phyloP scores from a whole-genome alignment of 768 basidiomycete species.

The Mycena filopes region DNA sequence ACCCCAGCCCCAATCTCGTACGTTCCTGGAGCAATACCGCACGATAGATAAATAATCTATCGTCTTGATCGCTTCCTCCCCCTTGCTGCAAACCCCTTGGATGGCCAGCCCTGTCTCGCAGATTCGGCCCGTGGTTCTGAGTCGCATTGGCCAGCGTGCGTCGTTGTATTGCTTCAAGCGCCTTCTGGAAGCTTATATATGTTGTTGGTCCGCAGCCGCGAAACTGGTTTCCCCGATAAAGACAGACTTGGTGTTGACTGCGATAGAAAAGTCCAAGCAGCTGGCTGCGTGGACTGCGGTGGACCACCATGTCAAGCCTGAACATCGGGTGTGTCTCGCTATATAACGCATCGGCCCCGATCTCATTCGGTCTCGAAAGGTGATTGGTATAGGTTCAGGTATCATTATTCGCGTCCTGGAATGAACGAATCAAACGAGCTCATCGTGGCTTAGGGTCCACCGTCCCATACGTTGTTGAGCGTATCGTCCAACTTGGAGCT shows the following conservation, averaged over 20 bases:
- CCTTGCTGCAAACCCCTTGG: background rate
- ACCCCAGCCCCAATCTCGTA: constrained; percentile 24
- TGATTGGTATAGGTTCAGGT: constrained; percentile 92
- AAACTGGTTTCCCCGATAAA: constrained; percentile 33
- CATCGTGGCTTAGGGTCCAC: constrained; percentile 73
- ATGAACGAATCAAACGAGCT: constrained; percentile 16
- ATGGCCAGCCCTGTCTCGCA: constrained; percentile 30
- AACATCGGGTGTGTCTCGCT: constrained; percentile 75
- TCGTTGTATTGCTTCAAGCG: constrained; percentile 7
- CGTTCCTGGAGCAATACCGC: constrained; percentile 13
- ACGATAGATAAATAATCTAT: constrained; percentile 8
- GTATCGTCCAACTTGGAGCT: constrained; percentile 86
- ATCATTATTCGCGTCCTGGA: constrained; percentile 19
- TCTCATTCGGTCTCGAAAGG: constrained; percentile 50
- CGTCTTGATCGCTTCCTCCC: constrained; percentile 9
- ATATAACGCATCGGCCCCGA: constrained; percentile 9
- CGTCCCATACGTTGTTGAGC: constrained; percentile 96
- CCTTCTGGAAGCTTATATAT: background rate
- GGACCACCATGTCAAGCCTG: constrained; percentile 83
- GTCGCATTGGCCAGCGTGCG: constrained; percentile 32
- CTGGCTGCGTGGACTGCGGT: constrained; percentile 96
- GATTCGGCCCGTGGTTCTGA: constrained; percentile 28
- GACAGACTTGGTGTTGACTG: constrained; percentile 43
- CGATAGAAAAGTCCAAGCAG: constrained; percentile 85
- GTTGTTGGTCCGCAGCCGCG: constrained; percentile 15